Evolutionary conservation across 306 rosid genomes (phyloP), one percentile per base, ranked within the genome.

Genomic region (Trifolium pratense): DNA sequence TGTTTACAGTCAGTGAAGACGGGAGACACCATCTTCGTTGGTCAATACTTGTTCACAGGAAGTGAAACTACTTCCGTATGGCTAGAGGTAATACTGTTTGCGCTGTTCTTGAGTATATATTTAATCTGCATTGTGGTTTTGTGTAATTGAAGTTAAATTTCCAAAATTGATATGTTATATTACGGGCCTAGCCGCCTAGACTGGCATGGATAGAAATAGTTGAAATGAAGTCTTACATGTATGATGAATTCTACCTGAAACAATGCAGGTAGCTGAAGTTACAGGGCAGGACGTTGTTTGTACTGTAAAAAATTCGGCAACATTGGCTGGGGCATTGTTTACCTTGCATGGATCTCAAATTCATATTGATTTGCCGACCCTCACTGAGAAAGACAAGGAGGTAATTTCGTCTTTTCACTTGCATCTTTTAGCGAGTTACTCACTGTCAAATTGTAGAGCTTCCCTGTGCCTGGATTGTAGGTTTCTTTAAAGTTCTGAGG

Each of bases 11-110:
- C 89, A 6, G 87, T 88, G 79, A 86, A 82, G 86, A 84, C 81
- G 68, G 99, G 99, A 82, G 97, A 95, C 85, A 95, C 99, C 59
- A 89, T 95, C 82, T 95, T 95, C 79, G 79, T 95, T 25, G 99
- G 99, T 65, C 96, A 95, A 75, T 95, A 95, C 79, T 85, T 95
- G 81, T 95, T 95, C 85, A 95, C 99, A 15, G 99, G 99, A 79
- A 95, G 99, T 86, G 99, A 95, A 87, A 84, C 97, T 67, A 95
- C 99, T 67, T 91, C 99, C 83, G 97, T 85, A 13, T 95, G 99
- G 99, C 85, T 95, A 81, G 97, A 95, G 99, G 99, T 91, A 84
- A 79, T 55, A 46, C n/a, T n/a, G n/a, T n/a, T 66, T 70, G 20
- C 23, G 17, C 12, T 7, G 11, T 68, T 69, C 68, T 61, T 40